Percentiles rank a stretch among this genome's conserved stretches.
phyloP scores from a whole-genome alignment of 2,329 filamentous ascomycete species.

The Arachnomyces sp. region DNA sequence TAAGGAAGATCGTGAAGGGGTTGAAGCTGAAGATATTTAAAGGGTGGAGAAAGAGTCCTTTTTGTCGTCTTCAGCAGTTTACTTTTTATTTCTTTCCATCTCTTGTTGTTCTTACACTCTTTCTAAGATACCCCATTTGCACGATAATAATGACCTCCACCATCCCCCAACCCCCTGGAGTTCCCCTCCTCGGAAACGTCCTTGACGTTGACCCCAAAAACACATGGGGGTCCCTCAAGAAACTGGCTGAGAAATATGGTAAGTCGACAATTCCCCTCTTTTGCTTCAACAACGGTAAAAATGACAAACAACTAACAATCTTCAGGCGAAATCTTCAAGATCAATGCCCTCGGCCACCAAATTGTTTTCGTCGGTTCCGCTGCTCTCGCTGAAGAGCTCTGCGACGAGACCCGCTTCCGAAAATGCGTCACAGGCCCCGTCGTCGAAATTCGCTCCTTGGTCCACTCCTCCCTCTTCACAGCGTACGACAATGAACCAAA shows the following conservation, averaged over 20 bases:
- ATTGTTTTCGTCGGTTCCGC: slow-evolving; percentile 46
- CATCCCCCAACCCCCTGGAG: slow-evolving; percentile 44
- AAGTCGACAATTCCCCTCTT: slow-evolving; percentile 9
- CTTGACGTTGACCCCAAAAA: slow-evolving; percentile 43
- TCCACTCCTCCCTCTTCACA: slow-evolving; percentile 62
- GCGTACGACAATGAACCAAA: slow-evolving; percentile 40
- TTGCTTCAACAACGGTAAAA: neutral
- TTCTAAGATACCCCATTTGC: too few species aligned
- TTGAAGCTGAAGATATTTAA: too few species aligned
- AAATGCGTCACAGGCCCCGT: slow-evolving; percentile 45
- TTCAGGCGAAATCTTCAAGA: slow-evolving; percentile 51
- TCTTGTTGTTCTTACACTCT: too few species aligned
- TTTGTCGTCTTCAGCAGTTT: too few species aligned
- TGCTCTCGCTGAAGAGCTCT: slow-evolving; percentile 54
- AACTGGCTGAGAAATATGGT: slow-evolving; percentile 43
- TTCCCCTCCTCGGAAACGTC: slow-evolving; percentile 46
- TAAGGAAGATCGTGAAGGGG: too few species aligned
- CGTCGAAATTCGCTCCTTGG: slow-evolving; percentile 49
- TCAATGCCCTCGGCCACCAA: slow-evolving; percentile 40
- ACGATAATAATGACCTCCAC: slow-evolving; percentile 33
- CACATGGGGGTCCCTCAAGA: slow-evolving; percentile 43
- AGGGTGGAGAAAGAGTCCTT: too few species aligned
- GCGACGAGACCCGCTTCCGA: slow-evolving; percentile 56
- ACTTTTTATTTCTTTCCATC: too few species aligned
- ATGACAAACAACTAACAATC: neutral